phyloP scores from a whole-genome alignment of 352 stramenopile genomes.

The Globisporangium megalacanthum region DNA sequence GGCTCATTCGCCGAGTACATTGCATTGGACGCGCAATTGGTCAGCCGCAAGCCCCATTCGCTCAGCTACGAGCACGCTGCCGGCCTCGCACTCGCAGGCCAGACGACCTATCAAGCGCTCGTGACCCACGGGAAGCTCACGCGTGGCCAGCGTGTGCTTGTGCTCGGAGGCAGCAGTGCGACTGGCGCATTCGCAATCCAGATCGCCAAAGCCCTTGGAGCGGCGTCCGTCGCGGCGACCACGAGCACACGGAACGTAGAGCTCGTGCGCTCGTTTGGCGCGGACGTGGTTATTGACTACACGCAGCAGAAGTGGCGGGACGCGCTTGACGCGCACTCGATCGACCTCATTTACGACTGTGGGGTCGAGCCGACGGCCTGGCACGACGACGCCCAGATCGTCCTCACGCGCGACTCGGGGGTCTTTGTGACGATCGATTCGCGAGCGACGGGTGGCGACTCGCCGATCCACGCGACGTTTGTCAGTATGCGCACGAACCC shows the following conservation, averaged over 20 bases:
- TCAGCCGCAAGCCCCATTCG: conserved; percentile 3
- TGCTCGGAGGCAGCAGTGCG: conserved; percentile 60
- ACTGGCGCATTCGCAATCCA: conserved; percentile 57
- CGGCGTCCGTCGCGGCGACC: conserved; percentile 21
- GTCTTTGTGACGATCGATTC: too few species aligned
- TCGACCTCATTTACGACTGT: conserved; percentile 36
- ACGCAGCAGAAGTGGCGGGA: conserved; percentile 32
- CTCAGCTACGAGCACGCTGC: conserved; percentile 20
- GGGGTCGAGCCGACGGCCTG: conserved; percentile 23
- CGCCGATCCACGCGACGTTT: too few species aligned
- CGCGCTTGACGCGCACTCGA: conserved; percentile 25
- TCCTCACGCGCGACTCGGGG: conserved; percentile 24
- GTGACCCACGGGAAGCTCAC: conserved; percentile 13
- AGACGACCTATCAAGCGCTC: conserved; percentile 23
- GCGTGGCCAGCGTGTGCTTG: conserved; percentile 23
- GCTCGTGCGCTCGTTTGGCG: conserved; percentile 18
- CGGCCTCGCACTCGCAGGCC: conserved; percentile 11
- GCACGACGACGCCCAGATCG: conserved; percentile 24
- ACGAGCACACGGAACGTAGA: background rate
- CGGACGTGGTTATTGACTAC: conserved; percentile 53
- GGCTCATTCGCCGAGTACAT: too few species aligned
- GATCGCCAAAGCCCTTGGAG: conserved; percentile 51
- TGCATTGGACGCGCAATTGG: too few species aligned
- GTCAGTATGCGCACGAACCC: too few species aligned
- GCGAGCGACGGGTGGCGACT: too few species aligned